Base-by-base conservation (phyloP, 2,329 filamentous ascomycete species). In the Arthrinium phaeospermum region DNA sequence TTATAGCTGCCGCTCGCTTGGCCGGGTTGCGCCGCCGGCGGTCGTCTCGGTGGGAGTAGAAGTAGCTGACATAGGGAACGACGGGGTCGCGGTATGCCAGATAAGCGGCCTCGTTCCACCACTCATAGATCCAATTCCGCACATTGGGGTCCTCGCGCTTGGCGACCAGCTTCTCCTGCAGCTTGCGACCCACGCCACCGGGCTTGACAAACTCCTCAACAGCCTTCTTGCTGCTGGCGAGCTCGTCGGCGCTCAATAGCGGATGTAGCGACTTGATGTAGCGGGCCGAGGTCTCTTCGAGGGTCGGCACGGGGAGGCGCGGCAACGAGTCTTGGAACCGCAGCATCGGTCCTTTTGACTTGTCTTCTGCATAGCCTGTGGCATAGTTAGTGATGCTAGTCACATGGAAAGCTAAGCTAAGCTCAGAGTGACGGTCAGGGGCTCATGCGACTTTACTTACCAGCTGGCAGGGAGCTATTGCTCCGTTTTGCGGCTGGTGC, bases 61-160 rank as follows among this genome's bases (percentile, higher is more conserved):
- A 99, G 89, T 99, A 99, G 84, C 94, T 98, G 80, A 99, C 96
- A 81, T 98, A 99, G 74, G 96, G 96, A 24, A 98, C 94, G 67
- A 99, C 94, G 14, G 96, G 96, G 82, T 98, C 96, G 76, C 96
- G 93, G 86, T 98, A 98, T 76, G 86, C 89, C 76, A 99, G 91
- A 85, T 99, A 99, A 72, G 96, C 96, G 5, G 91, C 91, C 70
- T 98, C 91, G 82, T 99, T 98, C 96, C 96, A 99, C 96, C 96
- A 99, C 78, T 99, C 96, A 77, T 93, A 91, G 72, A 99, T 88
- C 96, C 96, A 99, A 85, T 98, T 99, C 86, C 93, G 94, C 81
- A 89, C 85, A 74, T 93, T 92, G 69, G 95, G 92, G 76, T 97
- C 91, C 77, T 94, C 93, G 74, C 93, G 90, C 75, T 91, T 91